These are phyloP conservation scores for Flaveria linearis DNA, from an alignment of 129 eudicot genomes.

Conservation along the genomic window DNA sequence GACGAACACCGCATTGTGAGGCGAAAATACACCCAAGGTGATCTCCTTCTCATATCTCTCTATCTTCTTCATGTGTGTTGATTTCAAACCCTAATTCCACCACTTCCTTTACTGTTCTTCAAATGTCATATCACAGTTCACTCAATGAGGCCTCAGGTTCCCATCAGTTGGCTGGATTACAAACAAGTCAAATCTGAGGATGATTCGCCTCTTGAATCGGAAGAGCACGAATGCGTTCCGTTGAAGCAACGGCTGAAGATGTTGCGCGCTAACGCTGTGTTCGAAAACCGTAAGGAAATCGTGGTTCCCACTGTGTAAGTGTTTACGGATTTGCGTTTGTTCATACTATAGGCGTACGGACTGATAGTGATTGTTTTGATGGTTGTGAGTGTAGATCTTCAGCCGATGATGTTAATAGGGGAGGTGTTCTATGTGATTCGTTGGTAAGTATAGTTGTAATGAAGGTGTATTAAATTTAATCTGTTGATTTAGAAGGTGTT, in stretches of 20 bases:
- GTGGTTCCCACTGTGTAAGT: slow-evolving; percentile 8
- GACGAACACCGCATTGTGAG: background rate
- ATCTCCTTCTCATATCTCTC: background rate
- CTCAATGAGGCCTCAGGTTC: slow-evolving; percentile 10
- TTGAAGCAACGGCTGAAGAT: slow-evolving; percentile 65
- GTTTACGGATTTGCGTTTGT: background rate
- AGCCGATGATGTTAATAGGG: slow-evolving; percentile 32
- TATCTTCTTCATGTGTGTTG: background rate
- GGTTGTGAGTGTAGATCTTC: slow-evolving; percentile 33
- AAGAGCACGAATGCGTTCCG: slow-evolving; percentile 63
- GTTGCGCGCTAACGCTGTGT: slow-evolving; percentile 36
- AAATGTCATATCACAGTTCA: background rate
- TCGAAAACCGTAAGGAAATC: background rate
- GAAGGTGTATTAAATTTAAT: background rate
- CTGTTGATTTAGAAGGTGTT: background rate
- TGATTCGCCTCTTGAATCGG: slow-evolving; percentile 35
- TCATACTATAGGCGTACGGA: background rate
- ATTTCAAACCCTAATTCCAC: slow-evolving; percentile 23
- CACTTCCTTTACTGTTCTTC: background rate
- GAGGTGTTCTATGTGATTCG: slow-evolving; percentile 29
- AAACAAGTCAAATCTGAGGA: slow-evolving; percentile 22
- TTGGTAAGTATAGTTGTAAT: slow-evolving; percentile 28
- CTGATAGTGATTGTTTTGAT: slow-evolving; percentile 5
- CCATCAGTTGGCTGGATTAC: slow-evolving; percentile 1
- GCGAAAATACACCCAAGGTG: background rate